Evolutionary conservation across 2,329 filamentous ascomycete species (phyloP), one percentile per base, ranked within the genome.

Genomic region (Fusarium sp.): DNA sequence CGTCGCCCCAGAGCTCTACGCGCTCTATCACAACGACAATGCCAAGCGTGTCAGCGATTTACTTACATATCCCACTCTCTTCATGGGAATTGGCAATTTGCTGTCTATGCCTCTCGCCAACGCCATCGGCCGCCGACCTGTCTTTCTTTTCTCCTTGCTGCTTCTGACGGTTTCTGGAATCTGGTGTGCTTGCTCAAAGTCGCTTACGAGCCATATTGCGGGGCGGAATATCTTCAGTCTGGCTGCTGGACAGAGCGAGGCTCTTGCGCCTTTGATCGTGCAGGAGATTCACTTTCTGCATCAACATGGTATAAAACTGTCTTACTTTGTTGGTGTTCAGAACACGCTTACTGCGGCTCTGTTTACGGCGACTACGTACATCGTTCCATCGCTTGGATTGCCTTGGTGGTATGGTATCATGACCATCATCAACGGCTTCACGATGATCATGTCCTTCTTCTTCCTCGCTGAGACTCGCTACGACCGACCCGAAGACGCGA

Each of bases 321-420:
- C 65, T 1, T 68, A 68, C 1, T 68, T 68, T 28, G 63, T 68
- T 1, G 63, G 65, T 1, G 41, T 68, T 3, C 65, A 68, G 2
- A 68, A 60, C 1, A 68, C 65, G 0, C 14, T 67, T 6, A 68
- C 65, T 30, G 65, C 63, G 0, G 54, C 54, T 0, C 28, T 68
- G 0, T 68, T 68, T 0, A 68, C 63, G 0, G 54, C 63, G 1
- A 68, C 65, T 0, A 68, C 65, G 1, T 68, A 68, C 2, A 68
- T 68, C 3, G 63, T 68, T 2, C 65, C 65, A 1, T 41, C 11
- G 2, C 59, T 68, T 15, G 65, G 65, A 1, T 9, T 68, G 0
- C 38, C 39, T 2, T 68, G 65, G 65, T 68, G 65, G 65, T 68
- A 67, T 17, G 65, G 65, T 3, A 47, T 68, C n/a, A 68, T 68